Evolutionary conservation across 345 rosid genomes (phyloP).

Genomic region (Isatis tinctoria): DNA sequence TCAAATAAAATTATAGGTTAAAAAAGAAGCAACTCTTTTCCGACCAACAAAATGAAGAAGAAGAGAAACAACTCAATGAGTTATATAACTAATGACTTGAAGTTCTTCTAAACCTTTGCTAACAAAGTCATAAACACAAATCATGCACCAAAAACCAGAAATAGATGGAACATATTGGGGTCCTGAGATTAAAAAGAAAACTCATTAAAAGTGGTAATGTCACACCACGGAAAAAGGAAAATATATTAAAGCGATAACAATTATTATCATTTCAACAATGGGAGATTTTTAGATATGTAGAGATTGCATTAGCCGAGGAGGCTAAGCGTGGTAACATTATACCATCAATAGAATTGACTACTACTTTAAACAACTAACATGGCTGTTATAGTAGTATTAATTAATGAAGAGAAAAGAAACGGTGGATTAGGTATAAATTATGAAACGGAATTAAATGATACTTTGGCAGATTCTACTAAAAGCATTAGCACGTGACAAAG

Average conservation of each 20-base stretch:
- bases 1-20: background rate
- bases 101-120: background rate
- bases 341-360: background rate
- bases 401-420: background rate
- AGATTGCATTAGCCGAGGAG: constrained; percentile 17
- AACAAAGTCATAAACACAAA: constrained; percentile 2
- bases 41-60: background rate
- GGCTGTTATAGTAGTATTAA: background rate
- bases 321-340: constrained; percentile 25
- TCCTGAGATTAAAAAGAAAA: constrained; percentile 21
- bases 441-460: constrained; percentile 15
- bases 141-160: background rate
- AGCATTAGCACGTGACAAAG: constrained; percentile 34
- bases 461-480: constrained; percentile 19
- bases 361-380: constrained; percentile 20
- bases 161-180: constrained; percentile 26
- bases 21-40: no score
- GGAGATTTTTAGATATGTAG: background rate
- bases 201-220: constrained; percentile 28
- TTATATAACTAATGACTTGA: background rate
- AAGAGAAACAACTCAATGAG: background rate
- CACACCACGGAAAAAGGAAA: constrained; percentile 3
- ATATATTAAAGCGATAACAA: constrained; percentile 10
- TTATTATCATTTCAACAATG: constrained; percentile 10
- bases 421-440: constrained; percentile 27